These are phyloP conservation scores for Erysimum cheiri DNA, from an alignment of 441 rosid species.

Conservation along the genomic window DNA sequence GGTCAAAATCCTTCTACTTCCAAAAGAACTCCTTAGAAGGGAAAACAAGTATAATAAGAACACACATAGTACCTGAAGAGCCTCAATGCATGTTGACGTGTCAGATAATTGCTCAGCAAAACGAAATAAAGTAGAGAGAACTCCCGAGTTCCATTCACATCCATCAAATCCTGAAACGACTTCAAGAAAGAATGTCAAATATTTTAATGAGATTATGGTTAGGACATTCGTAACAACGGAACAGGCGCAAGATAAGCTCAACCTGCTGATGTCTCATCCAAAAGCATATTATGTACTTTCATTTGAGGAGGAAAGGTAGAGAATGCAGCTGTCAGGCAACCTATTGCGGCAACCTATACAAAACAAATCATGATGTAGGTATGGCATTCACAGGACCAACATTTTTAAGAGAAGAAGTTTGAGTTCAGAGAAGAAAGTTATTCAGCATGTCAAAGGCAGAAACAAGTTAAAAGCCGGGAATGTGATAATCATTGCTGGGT, in stretches of 20 bases:
- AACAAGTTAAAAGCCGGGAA: conserved; percentile 13
- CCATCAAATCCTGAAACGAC: conserved; percentile 60
- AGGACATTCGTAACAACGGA: conserved; percentile 23
- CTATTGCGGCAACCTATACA: conserved; percentile 70
- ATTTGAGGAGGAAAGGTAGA: conserved; percentile 71
- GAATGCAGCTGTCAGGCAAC: conserved; percentile 82
- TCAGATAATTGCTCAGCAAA: conserved; percentile 58
- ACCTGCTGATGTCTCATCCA: conserved; percentile 72
- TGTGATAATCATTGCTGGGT: conserved; percentile 22
- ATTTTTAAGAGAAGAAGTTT: conserved; percentile 12
- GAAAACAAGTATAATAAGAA: conserved; percentile 16
- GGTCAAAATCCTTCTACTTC: conserved; percentile 22
- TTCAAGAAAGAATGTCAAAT: conserved; percentile 44
- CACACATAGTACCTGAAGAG: conserved; percentile 74
- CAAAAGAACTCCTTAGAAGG: conserved; percentile 17
- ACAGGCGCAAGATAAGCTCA: conserved; percentile 35
- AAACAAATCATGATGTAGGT: conserved; percentile 35
- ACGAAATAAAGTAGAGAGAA: conserved; percentile 61
- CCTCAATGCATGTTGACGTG: conserved; percentile 76
- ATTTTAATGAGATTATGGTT: conserved; percentile 32
- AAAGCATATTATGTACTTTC: conserved; percentile 67
- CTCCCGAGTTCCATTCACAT: conserved; percentile 58
- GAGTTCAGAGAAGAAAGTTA: conserved; percentile 10
- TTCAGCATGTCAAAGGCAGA: conserved; percentile 28
- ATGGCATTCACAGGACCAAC: conserved; percentile 16